Evolutionary conservation across 768 basidiomycete species (phyloP).

Genomic region (Russula emetica): DNA sequence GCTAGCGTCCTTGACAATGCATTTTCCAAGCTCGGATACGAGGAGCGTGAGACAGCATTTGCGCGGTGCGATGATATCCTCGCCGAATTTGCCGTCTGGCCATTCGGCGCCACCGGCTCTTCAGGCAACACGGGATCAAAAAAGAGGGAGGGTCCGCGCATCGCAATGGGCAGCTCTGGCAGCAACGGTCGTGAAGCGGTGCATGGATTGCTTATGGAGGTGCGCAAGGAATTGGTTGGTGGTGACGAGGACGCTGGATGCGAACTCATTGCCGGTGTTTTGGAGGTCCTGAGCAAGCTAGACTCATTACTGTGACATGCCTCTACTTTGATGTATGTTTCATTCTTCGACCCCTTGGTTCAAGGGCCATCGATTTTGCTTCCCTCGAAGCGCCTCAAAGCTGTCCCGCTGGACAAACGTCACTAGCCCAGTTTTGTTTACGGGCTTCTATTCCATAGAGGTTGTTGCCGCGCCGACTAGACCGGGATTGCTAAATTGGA

Average conservation of each 20-base stretch:
- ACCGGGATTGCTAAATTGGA: background rate
- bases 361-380: slow-evolving; percentile 12
- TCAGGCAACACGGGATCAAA: slow-evolving; percentile 27
- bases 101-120: slow-evolving; percentile 53
- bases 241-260: slow-evolving; percentile 80
- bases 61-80: slow-evolving; percentile 91
- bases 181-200: slow-evolving; percentile 59
- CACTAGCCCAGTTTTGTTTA: background rate
- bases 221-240: slow-evolving; percentile 58
- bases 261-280: slow-evolving; percentile 86
- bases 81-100: slow-evolving; percentile 88
- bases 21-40: slow-evolving; percentile 81
- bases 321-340: slow-evolving; percentile 15
- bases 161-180: slow-evolving; percentile 53
- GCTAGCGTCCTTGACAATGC: slow-evolving; percentile 96
- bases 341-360: slow-evolving; percentile 7
- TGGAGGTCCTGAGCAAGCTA: slow-evolving; percentile 90
- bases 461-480: background rate
- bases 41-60: slow-evolving; percentile 91
- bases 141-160: slow-evolving; percentile 41
- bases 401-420: background rate
- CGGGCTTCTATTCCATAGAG: background rate
- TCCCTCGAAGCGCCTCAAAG: background rate
- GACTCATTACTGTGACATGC: slow-evolving; percentile 68
- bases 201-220: slow-evolving; percentile 69